Evolutionary conservation across 2,329 filamentous ascomycete species (phyloP).

Genomic region (Aspergillus viridinutans): DNA sequence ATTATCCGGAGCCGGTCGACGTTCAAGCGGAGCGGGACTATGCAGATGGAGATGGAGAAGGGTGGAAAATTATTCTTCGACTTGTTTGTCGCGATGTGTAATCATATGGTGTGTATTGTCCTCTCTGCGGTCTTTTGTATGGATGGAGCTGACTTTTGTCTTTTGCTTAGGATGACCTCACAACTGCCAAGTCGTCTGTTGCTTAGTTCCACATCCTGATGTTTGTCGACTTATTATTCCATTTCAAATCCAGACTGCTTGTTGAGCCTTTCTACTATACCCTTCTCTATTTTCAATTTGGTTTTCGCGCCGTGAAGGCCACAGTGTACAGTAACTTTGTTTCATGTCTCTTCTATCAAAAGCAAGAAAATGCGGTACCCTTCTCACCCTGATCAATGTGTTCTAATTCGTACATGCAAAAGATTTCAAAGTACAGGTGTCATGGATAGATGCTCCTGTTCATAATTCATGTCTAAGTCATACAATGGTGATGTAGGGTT

Average conservation of each 20-base stretch:
- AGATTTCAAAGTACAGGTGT: neutral
- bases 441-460: neutral
- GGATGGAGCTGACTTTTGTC: neutral
- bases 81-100: constrained; percentile 86
- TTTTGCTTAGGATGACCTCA: constrained; percentile 24
- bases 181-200: neutral
- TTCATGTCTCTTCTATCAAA: neutral
- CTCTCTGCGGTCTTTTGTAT: neutral
- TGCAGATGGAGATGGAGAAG: constrained; percentile 91
- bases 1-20: constrained; percentile 84
- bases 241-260: neutral
- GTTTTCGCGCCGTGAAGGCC: neutral
- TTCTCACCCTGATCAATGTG: neutral
- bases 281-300: neutral
- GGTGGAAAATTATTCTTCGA: constrained; percentile 90
- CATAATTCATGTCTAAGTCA: neutral
- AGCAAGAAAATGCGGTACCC: neutral
- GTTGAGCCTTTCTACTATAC: neutral
- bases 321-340: neutral
- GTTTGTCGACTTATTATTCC: neutral
- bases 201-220: neutral
- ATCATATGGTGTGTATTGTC: constrained; percentile 66
- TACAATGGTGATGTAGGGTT: neutral
- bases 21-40: constrained; percentile 90
- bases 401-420: neutral